A percentile compares a stretch with the other conserved stretches of the same genome.
Conservation (phyloP, 257 asterid species). For the Solanum bulbocastanum region DNA sequence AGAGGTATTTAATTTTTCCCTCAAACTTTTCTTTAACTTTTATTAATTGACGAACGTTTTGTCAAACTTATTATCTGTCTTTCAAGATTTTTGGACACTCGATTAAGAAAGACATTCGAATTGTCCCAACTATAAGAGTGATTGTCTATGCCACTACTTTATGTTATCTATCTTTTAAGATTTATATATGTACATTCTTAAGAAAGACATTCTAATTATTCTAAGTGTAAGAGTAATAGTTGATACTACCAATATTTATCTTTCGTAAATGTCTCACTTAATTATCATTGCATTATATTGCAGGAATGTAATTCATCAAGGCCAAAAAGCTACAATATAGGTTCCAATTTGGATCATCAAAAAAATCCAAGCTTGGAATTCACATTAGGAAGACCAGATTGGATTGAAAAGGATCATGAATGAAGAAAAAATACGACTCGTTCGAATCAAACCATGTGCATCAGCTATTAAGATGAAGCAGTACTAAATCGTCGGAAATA, state of each 20-base stretch:
- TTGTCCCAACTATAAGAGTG: not conserved
- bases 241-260: not conserved
- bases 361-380: conserved; percentile 30
- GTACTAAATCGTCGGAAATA: not conserved
- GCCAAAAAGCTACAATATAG: conserved; percentile 13
- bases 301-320: conserved; percentile 34
- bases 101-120: not conserved
- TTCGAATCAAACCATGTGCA: not conserved
- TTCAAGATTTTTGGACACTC: not conserved
- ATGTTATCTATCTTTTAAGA: not conserved
- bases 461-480: not conserved
- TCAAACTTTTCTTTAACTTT: not conserved
- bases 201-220: not conserved
- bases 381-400: conserved; percentile 21
- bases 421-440: not conserved
- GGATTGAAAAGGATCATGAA: conserved; percentile 29
- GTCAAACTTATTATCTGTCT: not conserved
- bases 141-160: not conserved
- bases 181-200: not conserved
- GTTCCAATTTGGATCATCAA: conserved; percentile 8
- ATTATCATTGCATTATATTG: not conserved
- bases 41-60: not conserved
- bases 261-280: not conserved
- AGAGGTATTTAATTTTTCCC: conserved; percentile 26
- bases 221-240: not conserved